Evolutionary conservation across 2,329 filamentous ascomycete genomes (phyloP), one percentile per base, ranked within the genome.

Genomic region (Sphaerulina populicola): DNA sequence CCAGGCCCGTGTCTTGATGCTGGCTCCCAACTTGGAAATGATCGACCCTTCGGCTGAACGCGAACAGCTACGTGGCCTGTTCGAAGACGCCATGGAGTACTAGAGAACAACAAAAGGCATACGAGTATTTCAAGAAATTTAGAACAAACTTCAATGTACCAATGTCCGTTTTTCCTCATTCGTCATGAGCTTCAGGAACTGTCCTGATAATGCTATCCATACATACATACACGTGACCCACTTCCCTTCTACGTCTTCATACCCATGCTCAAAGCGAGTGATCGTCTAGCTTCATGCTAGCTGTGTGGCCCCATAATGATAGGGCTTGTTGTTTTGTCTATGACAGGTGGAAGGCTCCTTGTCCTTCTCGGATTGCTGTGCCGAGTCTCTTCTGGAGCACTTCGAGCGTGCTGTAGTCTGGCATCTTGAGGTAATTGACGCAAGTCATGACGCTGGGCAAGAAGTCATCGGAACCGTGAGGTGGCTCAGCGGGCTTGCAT

Each of bases 361-460:
- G 93, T 21, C 93, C 93, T 73, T 98, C 94, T 69, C 82, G 86
- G 67, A 95, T 94, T 23, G 93, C 94, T 58, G 84, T 85, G 58
- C 80, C 82, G 48, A 98, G 76, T 68, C 88, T 87, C 66, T 85
- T 79, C 64, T 79, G 83, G 71, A 98, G 81, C 46, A 85, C 77
- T 1, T 87, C 80, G 56, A 94, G 73, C 60, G 74, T 82, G 59
- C 83, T 91, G 71, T 98, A 98, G 70, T 98, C 88, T 15, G 93
- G 93, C 65, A 98, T 78, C 72, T 98, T 98, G 63, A 98, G 81
- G 68, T 98, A 98, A 70, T 98, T 98, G 71, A 95, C 93, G 68
- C 94, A 98, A 9, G 94, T 98, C 94, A 98, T 98, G 68, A 98
- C 94, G 67, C 90, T 97, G 10, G 94, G 93, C n/a, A 98, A 78